Conservation (phyloP, 1,139 yeast genomes). For the Yamadazyma dendronema region DNA sequence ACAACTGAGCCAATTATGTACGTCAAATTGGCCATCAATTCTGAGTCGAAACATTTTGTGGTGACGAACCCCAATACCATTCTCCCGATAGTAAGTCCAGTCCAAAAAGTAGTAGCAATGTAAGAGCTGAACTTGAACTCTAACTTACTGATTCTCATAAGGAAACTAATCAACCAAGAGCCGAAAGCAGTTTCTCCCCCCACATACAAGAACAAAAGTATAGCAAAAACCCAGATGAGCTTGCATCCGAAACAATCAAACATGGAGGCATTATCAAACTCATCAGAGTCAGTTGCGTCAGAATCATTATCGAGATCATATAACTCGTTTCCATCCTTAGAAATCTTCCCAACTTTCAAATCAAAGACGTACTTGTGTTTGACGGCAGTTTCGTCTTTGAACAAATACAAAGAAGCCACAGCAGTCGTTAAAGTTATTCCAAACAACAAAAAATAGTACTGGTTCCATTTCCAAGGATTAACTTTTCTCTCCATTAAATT, state of each 20-base stretch:
- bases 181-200: constrained; percentile 74
- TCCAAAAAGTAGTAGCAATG: constrained; percentile 65
- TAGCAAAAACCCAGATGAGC: constrained; percentile 47
- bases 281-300: constrained; percentile 15
- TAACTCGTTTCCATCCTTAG: constrained; percentile 11
- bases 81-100: constrained; percentile 64
- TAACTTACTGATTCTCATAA: constrained; percentile 47
- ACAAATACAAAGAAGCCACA: constrained; percentile 21
- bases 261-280: constrained; percentile 19
- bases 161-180: constrained; percentile 62
- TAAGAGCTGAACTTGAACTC: constrained; percentile 51
- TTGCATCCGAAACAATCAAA: constrained; percentile 39
- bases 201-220: constrained; percentile 55
- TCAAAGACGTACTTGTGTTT: constrained; percentile 45
- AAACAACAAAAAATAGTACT: constrained; percentile 41
- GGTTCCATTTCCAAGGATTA: constrained; percentile 48
- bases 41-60: constrained; percentile 44
- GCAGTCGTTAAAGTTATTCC: constrained; percentile 15
- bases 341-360: constrained; percentile 11
- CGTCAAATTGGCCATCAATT: constrained; percentile 41
- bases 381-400: constrained; percentile 52
- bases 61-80: constrained; percentile 60
- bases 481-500: constrained; percentile 31
- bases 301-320: constrained; percentile 11
- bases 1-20: constrained; percentile 28